phyloP scores from a whole-genome alignment of 345 rosid species.

The Arabidopsis suecica region DNA sequence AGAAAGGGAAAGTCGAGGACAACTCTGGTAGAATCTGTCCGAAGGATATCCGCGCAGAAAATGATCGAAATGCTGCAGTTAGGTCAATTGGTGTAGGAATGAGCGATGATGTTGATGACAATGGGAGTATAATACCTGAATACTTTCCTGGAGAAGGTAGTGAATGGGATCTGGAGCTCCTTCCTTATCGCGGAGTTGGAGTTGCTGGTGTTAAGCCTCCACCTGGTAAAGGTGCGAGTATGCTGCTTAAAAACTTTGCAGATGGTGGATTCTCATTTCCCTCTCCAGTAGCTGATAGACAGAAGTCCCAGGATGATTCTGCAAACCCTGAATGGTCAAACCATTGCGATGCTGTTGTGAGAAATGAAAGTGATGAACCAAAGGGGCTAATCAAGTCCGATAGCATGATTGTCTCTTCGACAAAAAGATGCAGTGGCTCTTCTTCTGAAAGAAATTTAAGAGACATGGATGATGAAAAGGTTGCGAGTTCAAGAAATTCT shows the following conservation, averaged over 20 bases:
- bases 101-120: constrained; percentile 84
- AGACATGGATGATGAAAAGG: constrained; percentile 28
- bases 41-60: constrained; percentile 71
- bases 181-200: constrained; percentile 59
- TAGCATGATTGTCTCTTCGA: constrained; percentile 17
- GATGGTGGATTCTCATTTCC: constrained; percentile 79
- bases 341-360: constrained; percentile 52
- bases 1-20: constrained; percentile 56
- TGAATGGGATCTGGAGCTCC: constrained; percentile 84
- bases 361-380: constrained; percentile 48
- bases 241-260: constrained; percentile 54
- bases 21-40: constrained; percentile 55
- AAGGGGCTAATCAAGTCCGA: neutral
- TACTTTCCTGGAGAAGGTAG: constrained; percentile 82
- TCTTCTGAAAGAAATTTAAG: constrained; percentile 24
- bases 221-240: constrained; percentile 44
- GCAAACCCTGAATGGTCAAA: constrained; percentile 66
- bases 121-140: constrained; percentile 75
- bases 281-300: constrained; percentile 66
- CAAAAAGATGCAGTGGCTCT: constrained; percentile 11
- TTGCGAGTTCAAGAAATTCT: constrained; percentile 33
- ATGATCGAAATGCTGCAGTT: constrained; percentile 83
- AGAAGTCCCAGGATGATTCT: constrained; percentile 54
- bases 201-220: constrained; percentile 52
- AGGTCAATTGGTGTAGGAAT: constrained; percentile 98